phyloP scores from a whole-genome alignment of 2,329 filamentous ascomycete genomes.

The Fusarium paranaense region DNA sequence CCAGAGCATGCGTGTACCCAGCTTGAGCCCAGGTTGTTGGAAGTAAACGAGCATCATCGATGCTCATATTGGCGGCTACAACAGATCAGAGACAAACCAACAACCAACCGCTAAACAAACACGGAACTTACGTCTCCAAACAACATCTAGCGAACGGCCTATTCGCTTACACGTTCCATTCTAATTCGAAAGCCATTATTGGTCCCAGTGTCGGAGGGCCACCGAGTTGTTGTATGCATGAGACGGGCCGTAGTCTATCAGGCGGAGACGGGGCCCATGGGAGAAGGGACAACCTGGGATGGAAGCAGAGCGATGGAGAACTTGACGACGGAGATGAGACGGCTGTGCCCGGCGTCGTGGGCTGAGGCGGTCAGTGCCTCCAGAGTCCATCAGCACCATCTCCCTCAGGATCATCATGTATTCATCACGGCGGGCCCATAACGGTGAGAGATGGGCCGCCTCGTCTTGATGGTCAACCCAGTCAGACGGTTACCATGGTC shows the following conservation, averaged over 20 bases:
- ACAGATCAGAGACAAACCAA: background rate
- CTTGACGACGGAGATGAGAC: slow-evolving; percentile 22
- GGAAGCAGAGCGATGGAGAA: slow-evolving; percentile 1
- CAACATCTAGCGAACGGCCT: background rate
- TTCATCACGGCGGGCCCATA: slow-evolving; percentile 19
- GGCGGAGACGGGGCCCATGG: slow-evolving; percentile 11
- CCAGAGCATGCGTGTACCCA: background rate
- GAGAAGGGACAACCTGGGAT: slow-evolving; percentile 3
- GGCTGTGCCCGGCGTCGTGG: slow-evolving; percentile 13
- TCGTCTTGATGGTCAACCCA: slow-evolving; percentile 11
- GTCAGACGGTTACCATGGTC: slow-evolving; percentile 13
- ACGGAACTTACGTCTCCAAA: background rate
- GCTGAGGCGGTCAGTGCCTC: slow-evolving; percentile 32
- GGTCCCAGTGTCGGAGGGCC: background rate
- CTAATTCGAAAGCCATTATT: slow-evolving; percentile 2
- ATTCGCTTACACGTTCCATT: background rate
- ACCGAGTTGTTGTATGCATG: background rate
- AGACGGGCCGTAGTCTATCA: slow-evolving; percentile 4
- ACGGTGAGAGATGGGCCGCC: slow-evolving; percentile 20
- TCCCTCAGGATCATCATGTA: slow-evolving; percentile 25
- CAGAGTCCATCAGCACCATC: slow-evolving; percentile 14
- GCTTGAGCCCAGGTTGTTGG: background rate
- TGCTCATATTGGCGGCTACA: background rate
- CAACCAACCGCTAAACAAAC: background rate
- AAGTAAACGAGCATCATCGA: slow-evolving; percentile 1